phyloP scores from a whole-genome alignment of 2,329 filamentous ascomycete species.

The Phyllosticta citrichinensis region DNA sequence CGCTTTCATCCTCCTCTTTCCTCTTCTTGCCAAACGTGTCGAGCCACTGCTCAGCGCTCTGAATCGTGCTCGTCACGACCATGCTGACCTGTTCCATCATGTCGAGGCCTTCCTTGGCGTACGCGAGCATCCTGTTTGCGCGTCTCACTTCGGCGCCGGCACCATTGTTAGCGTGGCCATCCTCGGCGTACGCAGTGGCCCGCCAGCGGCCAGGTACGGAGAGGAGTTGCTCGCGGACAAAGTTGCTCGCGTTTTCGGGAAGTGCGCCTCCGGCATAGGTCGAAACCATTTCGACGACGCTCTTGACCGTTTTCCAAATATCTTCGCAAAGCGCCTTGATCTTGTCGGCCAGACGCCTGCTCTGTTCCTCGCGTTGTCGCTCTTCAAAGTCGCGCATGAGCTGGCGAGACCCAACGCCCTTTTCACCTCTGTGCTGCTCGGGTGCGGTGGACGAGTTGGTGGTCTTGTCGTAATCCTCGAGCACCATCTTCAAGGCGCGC shows the following conservation, averaged over 20 bases:
- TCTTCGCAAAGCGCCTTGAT: conserved; percentile 52
- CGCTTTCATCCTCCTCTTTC: background rate
- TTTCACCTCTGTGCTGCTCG: conserved; percentile 14
- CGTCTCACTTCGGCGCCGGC: conserved; percentile 38
- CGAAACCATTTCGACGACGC: conserved; percentile 74
- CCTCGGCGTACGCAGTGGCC: conserved; percentile 30
- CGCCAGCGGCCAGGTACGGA: conserved; percentile 77
- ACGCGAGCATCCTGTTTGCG: conserved; percentile 69
- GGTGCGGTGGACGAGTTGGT: conserved; percentile 17
- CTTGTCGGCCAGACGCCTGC: conserved; percentile 60
- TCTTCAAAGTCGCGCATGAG: conserved; percentile 9
- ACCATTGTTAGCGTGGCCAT: background rate
- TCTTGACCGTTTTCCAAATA: conserved; percentile 51
- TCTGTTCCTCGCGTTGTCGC: background rate
- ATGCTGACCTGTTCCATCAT: conserved; percentile 89
- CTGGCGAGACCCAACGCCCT: conserved; percentile 13
- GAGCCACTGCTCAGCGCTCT: conserved; percentile 87
- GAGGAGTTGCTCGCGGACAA: conserved; percentile 76
- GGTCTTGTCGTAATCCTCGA: conserved; percentile 68
- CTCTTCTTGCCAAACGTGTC: conserved; percentile 52
- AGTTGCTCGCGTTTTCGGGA: conserved; percentile 73
- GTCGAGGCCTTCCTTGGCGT: conserved; percentile 83
- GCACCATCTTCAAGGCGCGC: conserved; percentile 58
- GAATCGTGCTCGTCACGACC: conserved; percentile 79
- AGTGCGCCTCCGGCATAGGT: conserved; percentile 86